Base-by-base conservation (phyloP, 2,329 filamentous ascomycete species). In the Juglanconis juglandina region DNA sequence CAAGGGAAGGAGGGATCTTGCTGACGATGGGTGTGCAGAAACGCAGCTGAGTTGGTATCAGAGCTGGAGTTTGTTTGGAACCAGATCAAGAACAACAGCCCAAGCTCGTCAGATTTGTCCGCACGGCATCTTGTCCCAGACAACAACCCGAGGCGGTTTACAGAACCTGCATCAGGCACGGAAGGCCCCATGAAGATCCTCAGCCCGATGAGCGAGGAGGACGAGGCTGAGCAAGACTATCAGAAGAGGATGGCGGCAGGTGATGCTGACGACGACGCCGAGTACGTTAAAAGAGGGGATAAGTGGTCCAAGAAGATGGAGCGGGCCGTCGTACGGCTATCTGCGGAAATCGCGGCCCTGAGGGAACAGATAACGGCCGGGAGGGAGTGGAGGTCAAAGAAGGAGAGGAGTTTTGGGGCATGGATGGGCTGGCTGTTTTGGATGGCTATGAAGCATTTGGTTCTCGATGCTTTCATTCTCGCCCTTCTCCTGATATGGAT, bases 51-150 rank as follows among this genome's bases (percentile, higher is more conserved):
- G 75, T 82, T 99, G 44, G 93, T 98, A 42, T 83, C 87, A 9
- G 95, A 99, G 74, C 85, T 99, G n/a, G 95, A 99, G 76, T 99
- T 98, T 69, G 94, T 99, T 44, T 99, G 95, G 95, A 92, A 97
- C 68, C 95, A 98, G 73, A 94, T 99, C 68, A 96, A 95, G 74
- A 89, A 89, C 67, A 97, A 94, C 68, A 85, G 86, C 10, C 86
- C 88, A 4, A 85, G 84, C 17, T 87, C 88, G 42, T 77, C 87
- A 44, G 72, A 82, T 46, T 81, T 83, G 10, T 85, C 81, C 1
- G 81, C 82, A n/a, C 79, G 81, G 65, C 76, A 76, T 33, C 74
- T 71, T 58, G 73, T 71, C 58, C 63, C 66, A 66, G 61, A 71
- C 64, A 68, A 69, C 65, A 65, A 68, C 70, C 75, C 71, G 62